Percentiles rank a stretch among this genome's conserved stretches.
Evolutionary conservation across 768 basidiomycete species (phyloP).

Genomic region (Rhizopogon rudus): DNA sequence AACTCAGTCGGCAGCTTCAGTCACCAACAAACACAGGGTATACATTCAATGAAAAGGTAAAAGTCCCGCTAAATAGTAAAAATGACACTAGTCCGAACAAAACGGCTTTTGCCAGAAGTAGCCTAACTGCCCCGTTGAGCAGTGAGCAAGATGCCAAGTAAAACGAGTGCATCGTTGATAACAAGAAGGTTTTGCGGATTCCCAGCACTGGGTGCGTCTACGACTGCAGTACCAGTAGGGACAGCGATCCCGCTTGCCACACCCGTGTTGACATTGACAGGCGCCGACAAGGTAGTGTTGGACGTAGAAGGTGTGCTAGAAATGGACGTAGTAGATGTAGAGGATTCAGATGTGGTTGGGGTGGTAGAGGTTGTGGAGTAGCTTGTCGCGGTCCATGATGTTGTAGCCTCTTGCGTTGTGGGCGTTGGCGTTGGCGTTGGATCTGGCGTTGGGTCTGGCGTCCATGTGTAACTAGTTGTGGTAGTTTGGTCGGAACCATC

Average conservation of each 20-base stretch:
- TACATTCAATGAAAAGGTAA: no score
- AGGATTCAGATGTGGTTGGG: no score
- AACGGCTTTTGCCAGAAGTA: not conserved
- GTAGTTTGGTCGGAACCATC: conserved; percentile 25
- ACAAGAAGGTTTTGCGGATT: not conserved
- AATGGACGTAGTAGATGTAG: no score
- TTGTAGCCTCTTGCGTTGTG: no score
- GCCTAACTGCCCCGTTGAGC: not conserved
- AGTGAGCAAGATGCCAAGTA: not conserved
- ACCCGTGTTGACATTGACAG: no score
- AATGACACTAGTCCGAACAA: not conserved
- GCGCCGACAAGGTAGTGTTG: no score
- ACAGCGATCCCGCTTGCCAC: no score
- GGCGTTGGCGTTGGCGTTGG: not conserved
- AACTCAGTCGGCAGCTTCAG: no score
- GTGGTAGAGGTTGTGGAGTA: not conserved
- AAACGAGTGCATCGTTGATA: not conserved
- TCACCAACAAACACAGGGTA: no score
- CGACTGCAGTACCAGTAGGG: not conserved
- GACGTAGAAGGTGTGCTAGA: no score
- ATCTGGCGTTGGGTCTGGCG: not conserved
- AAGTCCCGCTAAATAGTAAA: not conserved
- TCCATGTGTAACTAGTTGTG: not conserved
- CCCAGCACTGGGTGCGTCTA: not conserved
- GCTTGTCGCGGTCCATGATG: not conserved